These are phyloP conservation scores for Ramichloridium luteum DNA, from an alignment of 2,329 filamentous ascomycete species.

Conservation along the genomic window DNA sequence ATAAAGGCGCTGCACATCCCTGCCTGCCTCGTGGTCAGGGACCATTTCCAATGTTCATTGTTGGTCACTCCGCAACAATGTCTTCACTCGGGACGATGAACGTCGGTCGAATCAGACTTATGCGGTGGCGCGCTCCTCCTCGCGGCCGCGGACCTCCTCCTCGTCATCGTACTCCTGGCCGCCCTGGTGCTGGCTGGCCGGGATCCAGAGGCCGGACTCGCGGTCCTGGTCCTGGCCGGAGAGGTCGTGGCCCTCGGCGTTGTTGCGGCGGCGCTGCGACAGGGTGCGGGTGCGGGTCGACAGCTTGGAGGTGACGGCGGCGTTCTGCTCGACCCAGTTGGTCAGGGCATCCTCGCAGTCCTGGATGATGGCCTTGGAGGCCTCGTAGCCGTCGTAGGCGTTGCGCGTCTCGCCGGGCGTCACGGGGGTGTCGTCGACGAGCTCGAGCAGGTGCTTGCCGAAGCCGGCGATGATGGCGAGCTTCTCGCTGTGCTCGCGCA, in stretches of 20 bases:
- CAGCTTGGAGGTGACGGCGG: slow-evolving; percentile 74
- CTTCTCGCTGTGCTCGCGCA: slow-evolving; percentile 96
- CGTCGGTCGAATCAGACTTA: too few relatives aligned
- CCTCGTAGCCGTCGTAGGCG: slow-evolving; percentile 95
- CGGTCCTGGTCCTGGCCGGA: slow-evolving; percentile 63
- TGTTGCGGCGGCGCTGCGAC: slow-evolving; percentile 62
- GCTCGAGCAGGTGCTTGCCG: slow-evolving; percentile 93
- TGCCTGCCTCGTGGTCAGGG: too few relatives aligned
- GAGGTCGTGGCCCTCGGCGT: slow-evolving; percentile 65
- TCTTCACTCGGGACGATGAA: too few relatives aligned
- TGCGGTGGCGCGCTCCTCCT: slow-evolving; percentile 31
- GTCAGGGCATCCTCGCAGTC: slow-evolving; percentile 95
- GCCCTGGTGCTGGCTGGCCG: slow-evolving; percentile 54
- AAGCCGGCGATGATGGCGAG: slow-evolving; percentile 94
- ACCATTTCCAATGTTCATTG: too few relatives aligned
- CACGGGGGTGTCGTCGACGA: slow-evolving; percentile 92
- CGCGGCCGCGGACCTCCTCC: slow-evolving; percentile 38
- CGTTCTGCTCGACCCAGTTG: slow-evolving; percentile 90
- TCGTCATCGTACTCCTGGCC: slow-evolving; percentile 50
- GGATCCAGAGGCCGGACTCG: slow-evolving; percentile 70
- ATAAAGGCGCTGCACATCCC: too few relatives aligned
- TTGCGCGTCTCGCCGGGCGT: slow-evolving; percentile 92
- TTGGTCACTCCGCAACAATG: too few relatives aligned
- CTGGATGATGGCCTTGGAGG: slow-evolving; percentile 96
- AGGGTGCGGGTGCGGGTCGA: slow-evolving; percentile 79